Evolutionary conservation across 1,284 basidiomycete species (phyloP).

Genomic region (Tilletia indica): DNA sequence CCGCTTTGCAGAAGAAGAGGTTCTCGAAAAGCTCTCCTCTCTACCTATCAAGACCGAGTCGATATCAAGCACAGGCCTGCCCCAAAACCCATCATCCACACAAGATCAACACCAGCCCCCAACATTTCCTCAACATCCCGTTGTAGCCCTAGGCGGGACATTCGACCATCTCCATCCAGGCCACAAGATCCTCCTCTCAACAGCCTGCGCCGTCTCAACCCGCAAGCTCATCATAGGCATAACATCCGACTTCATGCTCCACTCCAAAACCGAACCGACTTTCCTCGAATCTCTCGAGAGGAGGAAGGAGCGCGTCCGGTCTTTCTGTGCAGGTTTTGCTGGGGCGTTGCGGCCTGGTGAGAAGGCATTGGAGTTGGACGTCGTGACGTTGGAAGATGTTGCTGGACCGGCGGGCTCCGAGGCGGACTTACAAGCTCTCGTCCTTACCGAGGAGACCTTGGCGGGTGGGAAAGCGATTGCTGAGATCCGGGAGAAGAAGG

Average conservation of each 20-base stretch:
- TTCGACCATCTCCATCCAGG: conserved; percentile 97
- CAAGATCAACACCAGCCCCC: not conserved
- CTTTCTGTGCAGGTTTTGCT: conserved; percentile 39
- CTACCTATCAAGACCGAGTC: not conserved
- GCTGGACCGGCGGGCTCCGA: conserved; percentile 51
- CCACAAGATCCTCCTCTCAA: conserved; percentile 92
- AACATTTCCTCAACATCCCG: conserved; percentile 25
- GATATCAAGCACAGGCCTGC: not conserved
- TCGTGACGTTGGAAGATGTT: conserved; percentile 46
- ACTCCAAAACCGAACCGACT: conserved; percentile 70
- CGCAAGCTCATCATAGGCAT: conserved; percentile 85
- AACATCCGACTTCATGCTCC: conserved; percentile 71
- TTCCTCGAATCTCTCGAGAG: conserved; percentile 69
- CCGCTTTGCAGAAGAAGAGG: too few relatives aligned
- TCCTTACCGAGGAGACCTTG: conserved; percentile 52
- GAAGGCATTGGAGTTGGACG: conserved; percentile 30
- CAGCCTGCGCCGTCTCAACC: conserved; percentile 77
- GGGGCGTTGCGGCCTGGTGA: conserved; percentile 21
- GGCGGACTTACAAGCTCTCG: conserved; percentile 38
- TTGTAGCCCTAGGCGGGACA: conserved; percentile 68
- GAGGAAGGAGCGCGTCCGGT: conserved; percentile 42
- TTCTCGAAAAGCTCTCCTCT: too few relatives aligned
- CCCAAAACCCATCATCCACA: not conserved
- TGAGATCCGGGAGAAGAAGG: conserved; percentile 36
- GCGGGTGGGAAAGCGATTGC: conserved; percentile 45